Percentiles rank a stretch among this genome's conserved stretches.
phyloP scores from a whole-genome alignment of 176 grass and related monocot genomes.

The Tillandsia fasciculata region DNA sequence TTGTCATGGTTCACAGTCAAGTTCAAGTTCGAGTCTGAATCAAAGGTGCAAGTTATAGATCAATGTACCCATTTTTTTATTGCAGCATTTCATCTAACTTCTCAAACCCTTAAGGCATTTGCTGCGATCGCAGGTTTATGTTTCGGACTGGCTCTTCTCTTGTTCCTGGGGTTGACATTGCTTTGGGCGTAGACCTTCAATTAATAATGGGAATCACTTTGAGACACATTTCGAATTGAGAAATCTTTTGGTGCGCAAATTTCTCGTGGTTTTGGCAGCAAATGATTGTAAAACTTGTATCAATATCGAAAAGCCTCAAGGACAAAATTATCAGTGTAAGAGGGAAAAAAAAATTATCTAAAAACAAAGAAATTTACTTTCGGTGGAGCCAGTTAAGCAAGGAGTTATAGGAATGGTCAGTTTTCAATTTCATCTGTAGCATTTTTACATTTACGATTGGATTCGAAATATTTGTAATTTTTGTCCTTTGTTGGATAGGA shows the following conservation, averaged over 20 bases:
- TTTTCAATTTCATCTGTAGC: no score
- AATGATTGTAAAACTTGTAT: neutral
- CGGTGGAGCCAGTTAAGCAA: no score
- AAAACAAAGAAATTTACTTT: no score
- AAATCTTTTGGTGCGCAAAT: neutral
- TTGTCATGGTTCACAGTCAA: slow-evolving; percentile 85
- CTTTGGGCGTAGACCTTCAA: slow-evolving; percentile 54
- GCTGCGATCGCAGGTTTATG: slow-evolving; percentile 53
- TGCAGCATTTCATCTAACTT: slow-evolving; percentile 2
- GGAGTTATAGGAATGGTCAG: no score
- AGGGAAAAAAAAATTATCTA: no score
- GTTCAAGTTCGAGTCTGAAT: slow-evolving; percentile 74
- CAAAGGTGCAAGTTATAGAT: slow-evolving; percentile 39
- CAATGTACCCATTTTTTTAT: neutral
- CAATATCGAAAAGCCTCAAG: no score
- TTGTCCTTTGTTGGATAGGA: no score
- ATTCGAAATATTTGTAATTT: no score
- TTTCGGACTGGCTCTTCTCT: slow-evolving; percentile 45
- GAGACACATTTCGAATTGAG: neutral
- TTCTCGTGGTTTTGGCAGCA: neutral
- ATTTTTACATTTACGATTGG: no score
- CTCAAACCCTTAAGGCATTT: slow-evolving; percentile 57
- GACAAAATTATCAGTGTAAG: no score
- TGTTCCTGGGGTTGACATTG: slow-evolving; percentile 69
- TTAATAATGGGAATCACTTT: neutral